Percentiles rank a stretch among this genome's conserved stretches.
phyloP scores from a whole-genome alignment of 1,284 basidiomycete genomes.

The Fomes fomentarius region DNA sequence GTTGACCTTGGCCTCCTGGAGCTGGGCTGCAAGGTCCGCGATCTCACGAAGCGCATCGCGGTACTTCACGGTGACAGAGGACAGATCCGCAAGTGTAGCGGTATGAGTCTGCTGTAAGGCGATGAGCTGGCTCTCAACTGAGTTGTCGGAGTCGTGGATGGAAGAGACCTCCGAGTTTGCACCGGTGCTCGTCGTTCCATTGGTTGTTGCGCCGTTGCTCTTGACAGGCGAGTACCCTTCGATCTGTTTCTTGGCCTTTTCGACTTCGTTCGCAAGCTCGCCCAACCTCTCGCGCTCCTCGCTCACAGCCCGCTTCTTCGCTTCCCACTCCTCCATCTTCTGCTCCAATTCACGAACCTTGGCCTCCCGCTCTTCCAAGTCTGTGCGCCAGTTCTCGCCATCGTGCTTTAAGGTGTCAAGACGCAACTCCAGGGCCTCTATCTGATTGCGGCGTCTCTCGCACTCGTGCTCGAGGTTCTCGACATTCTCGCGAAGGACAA shows the following conservation, averaged over 20 bases:
- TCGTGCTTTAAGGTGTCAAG: constrained; percentile 73
- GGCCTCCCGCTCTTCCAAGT: constrained; percentile 81
- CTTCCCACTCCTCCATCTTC: constrained; percentile 77
- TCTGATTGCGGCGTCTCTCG: constrained; percentile 68
- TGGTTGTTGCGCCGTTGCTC: constrained; percentile 26
- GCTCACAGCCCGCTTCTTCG: constrained; percentile 64
- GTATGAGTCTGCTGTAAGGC: constrained; percentile 77
- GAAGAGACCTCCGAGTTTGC: constrained; percentile 28
- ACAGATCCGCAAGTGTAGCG: constrained; percentile 79
- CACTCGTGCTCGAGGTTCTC: constrained; percentile 81
- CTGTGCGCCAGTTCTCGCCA: constrained; percentile 74
- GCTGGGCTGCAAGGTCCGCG: constrained; percentile 82
- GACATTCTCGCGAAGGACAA: constrained; percentile 70
- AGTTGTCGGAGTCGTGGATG: constrained; percentile 35
- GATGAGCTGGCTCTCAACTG: constrained; percentile 60
- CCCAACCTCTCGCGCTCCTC: constrained; percentile 69
- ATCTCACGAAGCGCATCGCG: constrained; percentile 89
- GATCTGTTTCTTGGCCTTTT: constrained; percentile 66
- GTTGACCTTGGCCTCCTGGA: constrained; percentile 75
- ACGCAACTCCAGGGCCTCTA: constrained; percentile 72
- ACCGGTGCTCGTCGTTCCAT: constrained; percentile 28
- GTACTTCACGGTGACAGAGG: constrained; percentile 80
- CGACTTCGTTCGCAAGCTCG: constrained; percentile 70
- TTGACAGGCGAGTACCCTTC: constrained; percentile 39
- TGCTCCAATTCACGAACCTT: constrained; percentile 76